phyloP scores from a whole-genome alignment of 2,329 filamentous ascomycete species.

The Hymenoscyphus fructigenus region DNA sequence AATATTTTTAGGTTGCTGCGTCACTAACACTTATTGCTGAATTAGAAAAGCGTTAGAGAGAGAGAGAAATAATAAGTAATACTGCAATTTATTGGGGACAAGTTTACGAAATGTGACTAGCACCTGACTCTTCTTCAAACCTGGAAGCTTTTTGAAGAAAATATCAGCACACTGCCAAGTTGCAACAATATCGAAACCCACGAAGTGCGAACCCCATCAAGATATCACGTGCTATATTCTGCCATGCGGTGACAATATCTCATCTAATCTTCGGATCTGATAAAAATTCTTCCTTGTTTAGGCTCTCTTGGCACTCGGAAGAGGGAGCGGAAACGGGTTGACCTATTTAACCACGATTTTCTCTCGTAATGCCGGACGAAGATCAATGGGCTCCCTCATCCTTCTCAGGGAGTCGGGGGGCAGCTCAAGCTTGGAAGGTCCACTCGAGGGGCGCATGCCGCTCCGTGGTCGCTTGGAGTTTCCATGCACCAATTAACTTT shows the following conservation, averaged over 20 bases:
- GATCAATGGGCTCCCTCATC: background rate
- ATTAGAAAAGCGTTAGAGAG: no score
- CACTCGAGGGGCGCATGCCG: background rate
- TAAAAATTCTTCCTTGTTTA: background rate
- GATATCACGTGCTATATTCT: no score
- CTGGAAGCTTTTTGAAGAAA: no score
- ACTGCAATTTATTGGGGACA: no score
- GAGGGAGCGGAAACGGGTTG: background rate
- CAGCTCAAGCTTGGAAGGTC: background rate
- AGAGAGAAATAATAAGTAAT: no score
- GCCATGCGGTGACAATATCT: background rate
- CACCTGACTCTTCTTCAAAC: no score
- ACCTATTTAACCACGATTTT: background rate
- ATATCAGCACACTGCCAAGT: no score
- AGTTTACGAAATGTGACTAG: no score
- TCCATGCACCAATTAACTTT: background rate
- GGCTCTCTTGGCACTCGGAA: background rate
- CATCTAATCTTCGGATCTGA: background rate
- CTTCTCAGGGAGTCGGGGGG: background rate
- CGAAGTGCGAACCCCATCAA: no score
- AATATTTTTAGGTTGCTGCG: no score
- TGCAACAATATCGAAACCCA: no score
- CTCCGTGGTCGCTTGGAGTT: background rate
- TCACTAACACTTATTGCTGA: no score
- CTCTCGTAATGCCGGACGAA: constrained; percentile 1